Percentiles rank a stretch among this genome's conserved stretches.
Conservation (phyloP, 2,329 filamentous ascomycete genomes). For the Neonectria neomacrospora region DNA sequence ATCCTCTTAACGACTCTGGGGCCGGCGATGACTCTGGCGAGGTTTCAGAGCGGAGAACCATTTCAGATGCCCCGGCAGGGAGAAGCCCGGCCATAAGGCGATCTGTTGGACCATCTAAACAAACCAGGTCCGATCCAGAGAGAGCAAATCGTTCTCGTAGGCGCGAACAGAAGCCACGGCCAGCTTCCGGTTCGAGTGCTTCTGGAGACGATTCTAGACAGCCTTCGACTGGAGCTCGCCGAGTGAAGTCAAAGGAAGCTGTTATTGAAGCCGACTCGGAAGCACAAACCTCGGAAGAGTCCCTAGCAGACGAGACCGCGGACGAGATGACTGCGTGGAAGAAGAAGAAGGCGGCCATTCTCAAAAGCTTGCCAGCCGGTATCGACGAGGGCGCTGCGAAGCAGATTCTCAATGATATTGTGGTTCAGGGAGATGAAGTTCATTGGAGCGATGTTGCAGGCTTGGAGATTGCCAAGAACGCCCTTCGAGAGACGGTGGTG, state of each 20-base stretch:
- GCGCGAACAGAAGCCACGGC: constrained; percentile 34
- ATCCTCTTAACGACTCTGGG: constrained; percentile 28
- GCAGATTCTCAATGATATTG: constrained; percentile 95
- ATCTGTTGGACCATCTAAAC: constrained; percentile 26
- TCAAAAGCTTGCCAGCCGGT: constrained; percentile 83
- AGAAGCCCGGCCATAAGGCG: constrained; percentile 34
- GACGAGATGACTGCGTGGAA: constrained; percentile 66
- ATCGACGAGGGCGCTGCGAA: constrained; percentile 85
- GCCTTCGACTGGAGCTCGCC: constrained; percentile 39
- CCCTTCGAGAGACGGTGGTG: constrained; percentile 93
- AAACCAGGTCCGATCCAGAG: constrained; percentile 29
- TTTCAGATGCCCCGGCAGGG: constrained; percentile 29
- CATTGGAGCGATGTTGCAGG: constrained; percentile 95
- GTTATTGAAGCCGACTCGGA: constrained; percentile 57
- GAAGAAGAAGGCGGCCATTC: constrained; percentile 69
- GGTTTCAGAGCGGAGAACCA: constrained; percentile 31
- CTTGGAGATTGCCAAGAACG: constrained; percentile 88
- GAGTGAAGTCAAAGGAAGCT: constrained; percentile 47
- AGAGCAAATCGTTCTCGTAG: constrained; percentile 34
- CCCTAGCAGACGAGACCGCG: constrained; percentile 53
- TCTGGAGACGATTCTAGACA: constrained; percentile 41
- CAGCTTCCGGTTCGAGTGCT: constrained; percentile 41
- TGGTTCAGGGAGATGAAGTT: constrained; percentile 93
- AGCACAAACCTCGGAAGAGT: constrained; percentile 59
- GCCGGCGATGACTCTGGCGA: constrained; percentile 40